These are phyloP conservation scores for Botrytis fragariae DNA, from an alignment of 2,329 filamentous ascomycete species.

Conservation along the genomic window DNA sequence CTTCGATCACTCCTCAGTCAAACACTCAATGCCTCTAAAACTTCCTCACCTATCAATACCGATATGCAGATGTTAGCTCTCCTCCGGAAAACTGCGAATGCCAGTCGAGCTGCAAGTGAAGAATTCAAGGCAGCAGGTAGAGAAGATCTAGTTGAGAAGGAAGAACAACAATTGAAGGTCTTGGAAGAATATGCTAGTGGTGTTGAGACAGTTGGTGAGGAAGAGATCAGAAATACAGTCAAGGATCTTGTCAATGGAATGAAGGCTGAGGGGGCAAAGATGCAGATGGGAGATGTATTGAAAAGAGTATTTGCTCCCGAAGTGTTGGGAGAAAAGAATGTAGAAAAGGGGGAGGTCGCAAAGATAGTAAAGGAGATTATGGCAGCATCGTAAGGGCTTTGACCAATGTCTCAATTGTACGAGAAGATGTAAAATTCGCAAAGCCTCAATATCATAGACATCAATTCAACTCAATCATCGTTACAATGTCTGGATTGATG, in stretches of 20 bases:
- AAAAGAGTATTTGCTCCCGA: conserved; percentile 55
- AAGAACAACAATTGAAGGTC: conserved; percentile 62
- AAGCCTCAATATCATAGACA: background rate
- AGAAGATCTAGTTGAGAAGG: conserved; percentile 67
- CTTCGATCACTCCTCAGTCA: conserved; percentile 67
- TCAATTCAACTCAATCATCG: conserved; percentile 7
- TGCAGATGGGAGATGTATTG: conserved; percentile 59
- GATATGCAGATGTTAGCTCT: conserved; percentile 68
- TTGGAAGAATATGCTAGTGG: conserved; percentile 62
- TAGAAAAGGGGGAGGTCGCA: conserved; percentile 61
- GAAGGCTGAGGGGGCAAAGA: conserved; percentile 46
- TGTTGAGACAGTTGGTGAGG: conserved; percentile 55
- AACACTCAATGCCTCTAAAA: conserved; percentile 74
- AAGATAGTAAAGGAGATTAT: conserved; percentile 57
- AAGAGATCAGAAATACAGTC: conserved; percentile 57
- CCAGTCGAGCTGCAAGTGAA: conserved; percentile 55
- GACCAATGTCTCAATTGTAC: background rate
- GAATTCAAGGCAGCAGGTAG: conserved; percentile 65
- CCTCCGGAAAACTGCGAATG: conserved; percentile 61
- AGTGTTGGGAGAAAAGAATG: conserved; percentile 59
- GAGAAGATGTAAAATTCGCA: background rate
- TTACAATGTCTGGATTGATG: background rate
- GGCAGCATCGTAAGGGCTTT: conserved; percentile 24
- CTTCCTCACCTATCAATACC: conserved; percentile 63
- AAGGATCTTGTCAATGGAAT: conserved; percentile 51